Evolutionary conservation across 1,139 yeast genomes (phyloP).

Genomic region (Protomyces arabidopsidicola): DNA sequence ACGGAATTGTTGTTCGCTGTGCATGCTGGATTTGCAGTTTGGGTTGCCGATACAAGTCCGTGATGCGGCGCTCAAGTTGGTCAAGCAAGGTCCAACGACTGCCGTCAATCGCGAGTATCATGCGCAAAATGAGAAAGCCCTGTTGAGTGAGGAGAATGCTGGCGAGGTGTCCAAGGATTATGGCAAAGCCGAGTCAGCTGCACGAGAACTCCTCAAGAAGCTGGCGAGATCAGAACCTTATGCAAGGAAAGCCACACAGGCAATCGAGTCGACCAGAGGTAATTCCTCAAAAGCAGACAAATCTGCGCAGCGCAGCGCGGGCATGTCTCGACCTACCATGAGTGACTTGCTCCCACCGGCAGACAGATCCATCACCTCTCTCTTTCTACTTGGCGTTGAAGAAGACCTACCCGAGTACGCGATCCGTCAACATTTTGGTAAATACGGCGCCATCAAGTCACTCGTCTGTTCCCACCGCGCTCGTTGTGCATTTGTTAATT

Average conservation of each 20-base stretch:
- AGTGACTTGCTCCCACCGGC: constrained; percentile 49
- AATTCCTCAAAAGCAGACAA: not conserved
- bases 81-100: constrained; percentile 49
- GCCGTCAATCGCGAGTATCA: constrained; percentile 40
- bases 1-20: constrained; percentile 79
- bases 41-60: constrained; percentile 73
- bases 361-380: constrained; percentile 45
- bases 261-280: constrained; percentile 14
- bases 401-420: constrained; percentile 62
- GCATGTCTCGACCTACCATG: constrained; percentile 27
- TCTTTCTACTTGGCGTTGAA: constrained; percentile 69
- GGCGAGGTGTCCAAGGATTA: constrained; percentile 40
- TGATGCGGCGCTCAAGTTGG: constrained; percentile 75
- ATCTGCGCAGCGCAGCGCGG: constrained; percentile 11
- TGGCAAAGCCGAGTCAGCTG: constrained; percentile 41
- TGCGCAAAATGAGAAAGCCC: constrained; percentile 40
- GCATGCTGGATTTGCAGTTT: constrained; percentile 75
- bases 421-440: constrained; percentile 49
- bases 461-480: constrained; percentile 58
- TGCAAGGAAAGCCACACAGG: constrained; percentile 33
- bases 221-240: constrained; percentile 44
- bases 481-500: constrained; percentile 61
- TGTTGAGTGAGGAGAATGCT: constrained; percentile 32
- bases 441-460: constrained; percentile 48
- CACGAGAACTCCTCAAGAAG: constrained; percentile 42